Evolutionary conservation across 257 asterid genomes (phyloP), one percentile per base, ranked within the genome.

Genomic region (Nicotiana paniculata): DNA sequence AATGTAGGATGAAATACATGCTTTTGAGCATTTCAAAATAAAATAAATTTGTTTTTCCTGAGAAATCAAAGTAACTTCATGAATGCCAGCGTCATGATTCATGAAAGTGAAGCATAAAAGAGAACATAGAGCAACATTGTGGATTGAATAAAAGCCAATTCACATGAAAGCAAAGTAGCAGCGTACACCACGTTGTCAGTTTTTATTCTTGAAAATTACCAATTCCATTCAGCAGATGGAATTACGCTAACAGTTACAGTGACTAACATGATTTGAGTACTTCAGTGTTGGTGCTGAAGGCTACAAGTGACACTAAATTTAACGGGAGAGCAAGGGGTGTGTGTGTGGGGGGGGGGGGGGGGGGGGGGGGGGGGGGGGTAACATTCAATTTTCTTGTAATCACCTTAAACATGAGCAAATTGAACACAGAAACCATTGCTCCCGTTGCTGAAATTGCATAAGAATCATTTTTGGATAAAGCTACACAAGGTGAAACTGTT

Each of bases 371-470:
- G n/a, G 28, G 35, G 37, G 77, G 18, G 57, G n/a, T 55, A 69
- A 48, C 9, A 48, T 48, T 51, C 3, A 51, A 46, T 12, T 72
- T 81, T 28, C 64, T 57, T 74, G 24, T 58, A 66, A 66, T 84
- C 86, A 92, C 97, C 97, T 92, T 91, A 86, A 86, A 88, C 17
- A 77, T 74, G 82, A 84, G 16, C 62, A 85, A 6, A 87, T 91
- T 92, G 95, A 88, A 91, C 61, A 93, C 76, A 77, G 84, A 66
- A 59, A 93, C 81, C 84, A 67, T 84, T 83, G 82, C 87, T 83
- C 97, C 96, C 0, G 96, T 91, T 68, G 95, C 82, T 32, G 97
- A 91, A 76, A 92, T 30, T 24, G 90, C 85, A 81, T 93, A 93
- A 32, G 86, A 81, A 79, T 91, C 97, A 85, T 92, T 93, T 79